Evolutionary conservation across 352 stramenopile species (phyloP).

Genomic region (Globisporangium abappressorium): DNA sequence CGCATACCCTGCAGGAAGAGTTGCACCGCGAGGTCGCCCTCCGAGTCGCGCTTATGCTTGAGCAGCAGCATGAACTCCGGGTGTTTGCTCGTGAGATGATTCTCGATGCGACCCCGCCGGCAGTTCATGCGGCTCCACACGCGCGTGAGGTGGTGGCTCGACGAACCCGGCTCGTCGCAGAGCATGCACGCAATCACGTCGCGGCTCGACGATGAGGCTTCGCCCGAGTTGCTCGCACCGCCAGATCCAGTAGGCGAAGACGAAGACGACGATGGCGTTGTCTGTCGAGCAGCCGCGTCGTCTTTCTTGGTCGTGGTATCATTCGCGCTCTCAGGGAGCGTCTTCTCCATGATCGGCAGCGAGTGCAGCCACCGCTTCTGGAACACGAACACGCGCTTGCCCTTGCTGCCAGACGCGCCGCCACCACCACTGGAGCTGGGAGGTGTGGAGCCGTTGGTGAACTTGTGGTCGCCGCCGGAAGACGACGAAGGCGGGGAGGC

Average conservation of each 20-base stretch:
- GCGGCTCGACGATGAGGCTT: conserved; percentile 17
- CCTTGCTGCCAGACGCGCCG: conserved; percentile 12
- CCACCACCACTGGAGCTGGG: neutral
- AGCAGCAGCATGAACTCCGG: conserved; percentile 79
- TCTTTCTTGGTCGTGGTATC: conserved; percentile 25
- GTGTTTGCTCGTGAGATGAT: conserved; percentile 77
- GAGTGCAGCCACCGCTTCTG: conserved; percentile 77
- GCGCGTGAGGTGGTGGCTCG: conserved; percentile 57
- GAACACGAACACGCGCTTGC: conserved; percentile 80
- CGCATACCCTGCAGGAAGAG: conserved; percentile 79
- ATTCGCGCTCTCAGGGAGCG: conserved; percentile 37
- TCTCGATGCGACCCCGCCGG: conserved; percentile 73
- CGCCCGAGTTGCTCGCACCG: conserved; percentile 14
- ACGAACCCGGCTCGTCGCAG: conserved; percentile 58
- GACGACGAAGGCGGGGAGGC: neutral
- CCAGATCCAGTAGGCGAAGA: conserved; percentile 2
- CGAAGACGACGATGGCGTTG: neutral
- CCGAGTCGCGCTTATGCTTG: conserved; percentile 70
- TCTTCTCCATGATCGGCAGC: conserved; percentile 75
- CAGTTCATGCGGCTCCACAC: conserved; percentile 78
- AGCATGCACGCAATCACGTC: conserved; percentile 78
- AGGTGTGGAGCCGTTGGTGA: neutral
- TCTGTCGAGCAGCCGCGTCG: neutral
- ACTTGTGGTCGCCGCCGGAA: neutral
- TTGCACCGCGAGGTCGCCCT: conserved; percentile 69